A percentile compares a stretch with the other conserved stretches of the same genome.
These are phyloP conservation scores for Cladophialophora yegresii DNA, from an alignment of 2,329 filamentous ascomycete genomes.

Conservation along the genomic window DNA sequence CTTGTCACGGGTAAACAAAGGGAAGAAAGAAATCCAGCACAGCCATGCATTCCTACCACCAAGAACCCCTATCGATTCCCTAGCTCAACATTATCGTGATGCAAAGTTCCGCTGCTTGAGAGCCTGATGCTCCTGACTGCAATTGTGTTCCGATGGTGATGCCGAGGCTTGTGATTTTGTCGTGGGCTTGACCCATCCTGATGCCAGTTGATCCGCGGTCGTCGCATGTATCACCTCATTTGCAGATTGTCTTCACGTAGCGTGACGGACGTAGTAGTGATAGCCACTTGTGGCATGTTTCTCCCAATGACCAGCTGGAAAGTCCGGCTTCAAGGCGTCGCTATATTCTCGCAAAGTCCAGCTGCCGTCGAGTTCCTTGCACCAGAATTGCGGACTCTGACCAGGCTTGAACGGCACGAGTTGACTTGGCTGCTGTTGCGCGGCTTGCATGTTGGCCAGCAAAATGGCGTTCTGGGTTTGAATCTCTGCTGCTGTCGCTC, in stretches of 20 bases:
- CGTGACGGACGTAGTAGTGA: conserved; percentile 35
- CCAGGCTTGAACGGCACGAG: conserved; percentile 41
- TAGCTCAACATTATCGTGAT: not conserved
- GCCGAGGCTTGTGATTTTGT: not conserved
- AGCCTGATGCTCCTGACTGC: not conserved
- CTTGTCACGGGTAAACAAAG: not conserved
- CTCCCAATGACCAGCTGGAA: conserved; percentile 36
- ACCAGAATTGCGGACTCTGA: conserved; percentile 41
- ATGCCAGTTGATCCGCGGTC: not conserved
- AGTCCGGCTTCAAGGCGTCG: conserved; percentile 33
- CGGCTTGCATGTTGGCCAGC: conserved; percentile 31
- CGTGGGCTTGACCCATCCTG: not conserved
- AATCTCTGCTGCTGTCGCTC: conserved; percentile 37
- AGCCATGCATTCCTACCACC: not conserved
- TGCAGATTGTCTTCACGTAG: conserved; percentile 14
- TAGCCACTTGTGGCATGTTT: conserved; percentile 35
- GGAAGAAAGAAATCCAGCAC: not conserved
- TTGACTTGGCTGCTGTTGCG: conserved; percentile 35
- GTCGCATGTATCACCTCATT: not conserved
- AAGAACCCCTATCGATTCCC: not conserved
- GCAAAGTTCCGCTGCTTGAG: not conserved
- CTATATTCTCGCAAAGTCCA: conserved; percentile 41
- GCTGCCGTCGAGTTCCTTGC: conserved; percentile 42
- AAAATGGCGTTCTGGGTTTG: conserved; percentile 39
- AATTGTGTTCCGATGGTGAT: conserved; percentile 3